Percentiles rank a stretch among this genome's conserved stretches.
Conservation (phyloP, 176 grass and related monocot species). For the Typha latifolia region DNA sequence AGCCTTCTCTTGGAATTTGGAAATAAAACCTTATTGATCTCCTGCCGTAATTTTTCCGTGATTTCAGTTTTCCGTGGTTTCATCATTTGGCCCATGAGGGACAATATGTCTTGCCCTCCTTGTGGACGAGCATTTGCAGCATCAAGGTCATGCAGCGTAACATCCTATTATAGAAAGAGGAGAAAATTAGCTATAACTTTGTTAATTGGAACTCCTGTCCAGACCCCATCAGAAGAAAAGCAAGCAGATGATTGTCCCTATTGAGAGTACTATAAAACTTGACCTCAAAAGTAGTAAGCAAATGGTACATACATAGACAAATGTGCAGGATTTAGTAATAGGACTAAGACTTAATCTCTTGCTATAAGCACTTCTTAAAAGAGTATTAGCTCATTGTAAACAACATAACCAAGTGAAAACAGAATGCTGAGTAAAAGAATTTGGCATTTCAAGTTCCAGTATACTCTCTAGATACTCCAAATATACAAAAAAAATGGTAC, state of each 20-base stretch:
- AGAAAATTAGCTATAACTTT: conserved; percentile 10
- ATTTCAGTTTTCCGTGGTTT: conserved; percentile 93
- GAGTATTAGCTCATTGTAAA: not conserved
- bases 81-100: conserved; percentile 98
- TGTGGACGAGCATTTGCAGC: conserved; percentile 97
- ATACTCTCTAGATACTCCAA: not conserved
- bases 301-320: no score
- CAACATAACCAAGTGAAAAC: not conserved
- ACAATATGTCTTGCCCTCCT: conserved; percentile 95
- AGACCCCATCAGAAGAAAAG: not conserved
- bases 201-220: not conserved
- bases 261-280: no score
- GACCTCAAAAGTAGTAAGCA: no score
- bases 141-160: conserved; percentile 92
- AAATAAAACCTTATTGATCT: conserved; percentile 80
- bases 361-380: not conserved
- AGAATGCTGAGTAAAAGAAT: not conserved
- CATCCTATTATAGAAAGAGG: conserved; percentile 46
- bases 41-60: conserved; percentile 82
- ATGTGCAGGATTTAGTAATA: no score
- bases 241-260: no score
- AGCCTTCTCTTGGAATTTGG: not conserved
- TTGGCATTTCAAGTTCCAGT: not conserved
- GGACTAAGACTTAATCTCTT: not conserved
- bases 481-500: no score